Conservation (phyloP, 2,329 filamentous ascomycete species). For the Penicillium sp. region DNA sequence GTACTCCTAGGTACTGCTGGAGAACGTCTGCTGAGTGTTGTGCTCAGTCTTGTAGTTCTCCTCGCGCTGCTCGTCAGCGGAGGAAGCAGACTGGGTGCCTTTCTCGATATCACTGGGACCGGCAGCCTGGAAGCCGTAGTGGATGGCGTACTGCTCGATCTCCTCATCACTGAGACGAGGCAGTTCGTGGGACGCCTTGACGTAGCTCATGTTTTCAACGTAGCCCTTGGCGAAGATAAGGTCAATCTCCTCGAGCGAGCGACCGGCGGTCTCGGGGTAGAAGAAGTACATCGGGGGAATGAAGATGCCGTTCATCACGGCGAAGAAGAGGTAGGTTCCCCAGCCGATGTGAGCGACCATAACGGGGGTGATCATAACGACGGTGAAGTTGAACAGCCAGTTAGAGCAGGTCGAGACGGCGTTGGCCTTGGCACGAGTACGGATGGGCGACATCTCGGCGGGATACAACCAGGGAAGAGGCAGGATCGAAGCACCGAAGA, state of each 20-base stretch:
- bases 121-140: conserved; percentile 29
- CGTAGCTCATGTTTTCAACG: conserved; percentile 41
- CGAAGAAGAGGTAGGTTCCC: conserved; percentile 46
- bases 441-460: conserved; percentile 52
- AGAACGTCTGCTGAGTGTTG: background rate
- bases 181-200: conserved; percentile 31
- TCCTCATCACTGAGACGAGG: conserved; percentile 35
- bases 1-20: background rate
- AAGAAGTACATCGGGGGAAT: conserved; percentile 53
- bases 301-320: conserved; percentile 42
- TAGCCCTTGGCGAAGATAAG: conserved; percentile 45
- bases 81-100: conserved; percentile 10
- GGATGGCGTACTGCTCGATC: conserved; percentile 31
- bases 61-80: conserved; percentile 15
- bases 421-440: conserved; percentile 54
- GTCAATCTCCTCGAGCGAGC: conserved; percentile 44
- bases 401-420: conserved; percentile 52
- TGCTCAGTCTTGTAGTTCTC: conserved; percentile 2
- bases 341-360: conserved; percentile 39
- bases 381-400: conserved; percentile 55
- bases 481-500: conserved; percentile 62
- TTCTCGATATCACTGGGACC: conserved; percentile 24
- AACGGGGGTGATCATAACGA: conserved; percentile 49
- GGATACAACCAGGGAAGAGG: conserved; percentile 57
- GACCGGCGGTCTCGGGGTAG: conserved; percentile 49